Evolutionary conservation across 2,329 filamentous ascomycete species (phyloP), one percentile per base, ranked within the genome.

Genomic region (Clonostachys sp.): DNA sequence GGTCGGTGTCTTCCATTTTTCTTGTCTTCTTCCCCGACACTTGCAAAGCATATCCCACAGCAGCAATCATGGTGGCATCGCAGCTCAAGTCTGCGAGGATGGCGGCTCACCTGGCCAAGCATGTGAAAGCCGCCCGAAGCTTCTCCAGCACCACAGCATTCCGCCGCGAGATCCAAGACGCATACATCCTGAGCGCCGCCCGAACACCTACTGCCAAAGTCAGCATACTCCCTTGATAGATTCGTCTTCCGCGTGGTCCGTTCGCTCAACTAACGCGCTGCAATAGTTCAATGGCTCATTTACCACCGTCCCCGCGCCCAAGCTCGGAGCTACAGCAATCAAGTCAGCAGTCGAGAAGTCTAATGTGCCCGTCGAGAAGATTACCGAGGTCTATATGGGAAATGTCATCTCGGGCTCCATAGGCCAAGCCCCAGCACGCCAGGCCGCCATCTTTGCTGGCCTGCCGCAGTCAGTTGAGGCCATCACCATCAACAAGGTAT

Each of bases 401-500:
- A 95, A 96, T 61, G 94, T 97, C 10, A 78, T 97, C 39, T 86
- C 91, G 66, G 92, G 79, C 41, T 81, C 80, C 16, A 80, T 94
- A 6, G 94, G 94, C 42, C 94, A 99, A 71, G 83, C 94, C 1
- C 94, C 94, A 3, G 92, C 94, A 18, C 84, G 94, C 44, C 94
- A 99, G 72, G 94, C 94, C 12, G 75, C 83, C 54, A 87, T 97
- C 50, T 92, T 95, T 61, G 90, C 94, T 5, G 91, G 91, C 3
- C 81, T 97, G 5, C 79, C 90, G 10, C 74, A 83, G n/a, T 82
- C 78, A 7, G 80, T 95, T 48, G 94, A 99, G 71, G 87, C 91
- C 35, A 85, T 87, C 45, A 97, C 94, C 14, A 86, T 99, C 68
- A 99, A 99, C 78, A 99, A 99, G 72, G 94, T 99, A 50, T 99